Evolutionary conservation across 441 rosid genomes (phyloP).

Genomic region (Erysimum cheiri): DNA sequence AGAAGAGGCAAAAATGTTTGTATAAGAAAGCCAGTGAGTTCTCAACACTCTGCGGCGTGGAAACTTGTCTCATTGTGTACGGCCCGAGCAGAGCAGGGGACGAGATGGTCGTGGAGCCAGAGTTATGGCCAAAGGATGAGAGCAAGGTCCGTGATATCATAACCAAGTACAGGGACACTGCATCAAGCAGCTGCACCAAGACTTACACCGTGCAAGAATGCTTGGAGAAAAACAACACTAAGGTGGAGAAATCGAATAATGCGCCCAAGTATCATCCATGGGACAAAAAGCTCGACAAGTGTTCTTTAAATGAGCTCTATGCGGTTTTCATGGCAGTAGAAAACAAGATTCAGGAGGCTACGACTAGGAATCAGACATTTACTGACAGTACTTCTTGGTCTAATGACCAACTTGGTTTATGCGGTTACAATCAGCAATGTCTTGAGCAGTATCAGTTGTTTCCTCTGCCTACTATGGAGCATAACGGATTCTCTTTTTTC

Average conservation of each 20-base stretch:
- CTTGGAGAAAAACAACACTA: constrained; percentile 29
- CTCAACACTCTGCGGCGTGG: constrained; percentile 50
- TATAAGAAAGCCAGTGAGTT: constrained; percentile 50
- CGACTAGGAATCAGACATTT: constrained; percentile 23
- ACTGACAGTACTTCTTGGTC: constrained; percentile 22
- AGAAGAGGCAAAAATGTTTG: constrained; percentile 46
- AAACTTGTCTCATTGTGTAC: constrained; percentile 47
- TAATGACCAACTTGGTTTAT: constrained; percentile 34
- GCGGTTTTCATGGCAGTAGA: constrained; percentile 20
- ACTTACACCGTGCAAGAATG: constrained; percentile 41
- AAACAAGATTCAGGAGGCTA: constrained; percentile 41
- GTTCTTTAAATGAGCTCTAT: constrained; percentile 35
- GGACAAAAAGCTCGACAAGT: constrained; percentile 34
- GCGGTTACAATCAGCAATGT: constrained; percentile 34
- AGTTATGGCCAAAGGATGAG: constrained; percentile 42
- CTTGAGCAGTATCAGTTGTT: constrained; percentile 41
- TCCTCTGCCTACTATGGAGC: constrained; percentile 22
- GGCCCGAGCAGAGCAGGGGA: constrained; percentile 42
- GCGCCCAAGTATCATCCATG: constrained; percentile 31
- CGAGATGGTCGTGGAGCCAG: constrained; percentile 33
- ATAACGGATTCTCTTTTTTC: constrained; percentile 11
- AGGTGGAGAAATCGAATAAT: constrained; percentile 23
- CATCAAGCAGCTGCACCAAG: constrained; percentile 39
- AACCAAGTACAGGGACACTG: constrained; percentile 37
- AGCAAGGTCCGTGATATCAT: constrained; percentile 38